Conservation (phyloP, 2,329 filamentous ascomycete species). For the Hymenotorrendiella dingleyae region DNA sequence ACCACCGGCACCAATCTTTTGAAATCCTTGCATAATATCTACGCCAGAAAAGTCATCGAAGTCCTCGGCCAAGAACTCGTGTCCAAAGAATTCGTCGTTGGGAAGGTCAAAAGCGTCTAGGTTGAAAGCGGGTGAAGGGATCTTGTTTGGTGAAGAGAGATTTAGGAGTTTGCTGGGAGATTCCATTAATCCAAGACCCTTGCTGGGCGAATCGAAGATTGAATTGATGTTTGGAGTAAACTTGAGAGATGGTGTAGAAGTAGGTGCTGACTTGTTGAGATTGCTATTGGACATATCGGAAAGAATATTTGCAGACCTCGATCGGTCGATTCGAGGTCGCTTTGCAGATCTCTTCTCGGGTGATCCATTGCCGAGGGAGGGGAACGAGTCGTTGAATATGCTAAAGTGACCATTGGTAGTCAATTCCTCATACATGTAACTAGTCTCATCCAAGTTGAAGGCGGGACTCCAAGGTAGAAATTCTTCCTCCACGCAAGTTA, state of each 20-base stretch:
- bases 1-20: constrained; percentile 60
- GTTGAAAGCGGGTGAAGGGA: constrained; percentile 18
- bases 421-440: constrained; percentile 46
- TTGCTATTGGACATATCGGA: constrained; percentile 45
- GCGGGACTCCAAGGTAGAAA: constrained; percentile 57
- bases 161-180: constrained; percentile 49
- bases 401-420: constrained; percentile 46
- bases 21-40: constrained; percentile 70
- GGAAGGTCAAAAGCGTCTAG: constrained; percentile 23
- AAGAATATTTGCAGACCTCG: constrained; percentile 56
- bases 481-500: constrained; percentile 45
- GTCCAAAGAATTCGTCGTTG: constrained; percentile 48
- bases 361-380: constrained; percentile 52
- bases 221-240: constrained; percentile 33
- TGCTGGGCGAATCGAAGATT: constrained; percentile 50
- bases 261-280: constrained; percentile 45
- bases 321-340: constrained; percentile 55
- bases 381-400: constrained; percentile 47
- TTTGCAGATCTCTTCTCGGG: constrained; percentile 61
- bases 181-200: constrained; percentile 45
- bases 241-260: constrained; percentile 46
- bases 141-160: constrained; percentile 20
- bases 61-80: constrained; percentile 53
- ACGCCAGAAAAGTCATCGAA: constrained; percentile 53
- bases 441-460: constrained; percentile 59